Base-by-base conservation (phyloP, 129 eudicot genomes). In the carrot (Daucus carota) region DNA sequence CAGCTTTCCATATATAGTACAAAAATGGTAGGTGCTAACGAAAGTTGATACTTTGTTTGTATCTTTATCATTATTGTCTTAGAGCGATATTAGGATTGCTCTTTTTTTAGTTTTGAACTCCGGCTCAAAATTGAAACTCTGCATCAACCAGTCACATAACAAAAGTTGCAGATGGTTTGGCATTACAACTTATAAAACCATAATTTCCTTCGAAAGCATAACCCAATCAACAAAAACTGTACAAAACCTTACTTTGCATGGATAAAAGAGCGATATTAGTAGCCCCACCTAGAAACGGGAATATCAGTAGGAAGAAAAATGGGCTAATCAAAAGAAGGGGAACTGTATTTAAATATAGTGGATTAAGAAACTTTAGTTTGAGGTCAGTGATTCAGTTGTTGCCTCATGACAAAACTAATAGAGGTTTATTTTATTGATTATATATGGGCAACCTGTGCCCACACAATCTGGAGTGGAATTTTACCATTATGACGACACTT, bases 141-240 rank as follows among this genome's bases (percentile, higher is more conserved):
- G 9, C 0, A 50, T 50, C 11, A 20, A 20, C 12, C 60, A 50
- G 28, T 40, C 8, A 28, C 70, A 10, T 16, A n/a, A 38, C 14
- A 70, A 13, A 42, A 70, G 29, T 70, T 52, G 62, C 29, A n/a
- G 8, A 52, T 22, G 22, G 73, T 38, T 69, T 69, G 2, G 45
- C 32, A 38, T 9, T 59, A 76, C 73, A 40, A 54, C 67, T 31
- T 24, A 26, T 22, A 44, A 59, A 29, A 18, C 59, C 32, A 44
- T 20, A 43, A 26, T 42, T 18, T 36, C 48, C 18, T 62, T 46
- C 28, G 33, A 22, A 45, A 43, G 73, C 20, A 72, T 32, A 72
- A 73, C 77, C 34, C 72, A 72, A 72, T 78, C 73, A 72, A 62
- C 63, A 1, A 75, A 80, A 42, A 69, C 41, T 41, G 32, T 50